Conservation (phyloP, 495 filamentous ascomycete genomes). For the Penicillium egyptiacum region DNA sequence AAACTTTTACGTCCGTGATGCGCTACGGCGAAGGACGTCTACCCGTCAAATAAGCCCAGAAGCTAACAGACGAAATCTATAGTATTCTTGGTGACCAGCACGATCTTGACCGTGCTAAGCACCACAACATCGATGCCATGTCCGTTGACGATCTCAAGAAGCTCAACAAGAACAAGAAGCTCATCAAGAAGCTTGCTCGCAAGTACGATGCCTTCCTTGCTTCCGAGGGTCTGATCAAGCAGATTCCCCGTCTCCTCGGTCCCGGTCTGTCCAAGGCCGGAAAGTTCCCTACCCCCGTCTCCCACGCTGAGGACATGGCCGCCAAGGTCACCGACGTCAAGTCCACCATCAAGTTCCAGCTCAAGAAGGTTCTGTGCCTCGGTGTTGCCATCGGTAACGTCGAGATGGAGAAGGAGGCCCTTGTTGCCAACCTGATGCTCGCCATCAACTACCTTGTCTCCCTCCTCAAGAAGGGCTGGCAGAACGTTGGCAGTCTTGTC, state of each 20-base stretch:
- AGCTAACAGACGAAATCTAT: constrained; percentile 6
- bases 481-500: constrained; percentile 98
- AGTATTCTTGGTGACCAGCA: constrained; percentile 99
- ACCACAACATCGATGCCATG: constrained; percentile 96
- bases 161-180: constrained; percentile 99
- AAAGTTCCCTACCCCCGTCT: constrained; percentile 98
- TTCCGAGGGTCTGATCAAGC: constrained; percentile 95
- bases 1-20: background rate
- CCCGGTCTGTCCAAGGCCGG: constrained; percentile 98
- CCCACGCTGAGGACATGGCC: constrained; percentile 88
- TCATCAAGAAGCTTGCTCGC: constrained; percentile 99
- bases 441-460: constrained; percentile 99
- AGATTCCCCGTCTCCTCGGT: constrained; percentile 98
- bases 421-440: constrained; percentile 95
- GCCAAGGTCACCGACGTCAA: constrained; percentile 98
- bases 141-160: constrained; percentile 98
- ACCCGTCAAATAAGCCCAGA: background rate
- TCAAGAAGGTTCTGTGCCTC: constrained; percentile 99
- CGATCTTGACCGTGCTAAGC: constrained; percentile 99
- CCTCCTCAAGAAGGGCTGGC: constrained; percentile 99
- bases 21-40: background rate
- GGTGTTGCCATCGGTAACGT: constrained; percentile 99
- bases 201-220: constrained; percentile 99
- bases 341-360: constrained; percentile 99
- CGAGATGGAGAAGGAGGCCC: constrained; percentile 92